Percentiles rank a stretch among this genome's conserved stretches.
phyloP scores from a whole-genome alignment of 192 early-diverging fungal genomes.

The Backusella macrospora region DNA sequence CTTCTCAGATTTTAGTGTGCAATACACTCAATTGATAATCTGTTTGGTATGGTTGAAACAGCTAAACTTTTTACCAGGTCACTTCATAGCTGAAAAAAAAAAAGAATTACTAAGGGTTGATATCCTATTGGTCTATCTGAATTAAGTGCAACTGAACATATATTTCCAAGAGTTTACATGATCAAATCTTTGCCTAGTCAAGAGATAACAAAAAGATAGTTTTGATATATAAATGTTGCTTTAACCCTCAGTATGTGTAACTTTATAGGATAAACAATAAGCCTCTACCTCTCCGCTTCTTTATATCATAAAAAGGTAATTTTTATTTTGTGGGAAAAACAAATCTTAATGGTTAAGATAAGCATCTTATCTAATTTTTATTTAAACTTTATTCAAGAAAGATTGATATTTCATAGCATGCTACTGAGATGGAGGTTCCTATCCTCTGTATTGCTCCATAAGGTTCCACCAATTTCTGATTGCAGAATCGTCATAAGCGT shows the following conservation, averaged over 20 bases:
- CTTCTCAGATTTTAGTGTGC: no score
- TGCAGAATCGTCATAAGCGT: constrained; percentile 33
- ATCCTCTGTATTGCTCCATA: constrained; percentile 33
- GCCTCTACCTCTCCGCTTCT: not conserved
- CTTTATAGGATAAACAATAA: not conserved
- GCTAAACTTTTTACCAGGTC: no score
- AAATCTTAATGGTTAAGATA: not conserved
- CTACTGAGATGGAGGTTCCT: not conserved
- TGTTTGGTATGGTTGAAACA: no score
- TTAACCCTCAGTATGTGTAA: not conserved
- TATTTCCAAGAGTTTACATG: not conserved
- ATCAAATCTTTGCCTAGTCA: no score
- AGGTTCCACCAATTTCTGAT: constrained; percentile 44
- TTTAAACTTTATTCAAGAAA: not conserved
- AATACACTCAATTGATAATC: no score
- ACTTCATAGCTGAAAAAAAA: no score
- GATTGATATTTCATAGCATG: not conserved
- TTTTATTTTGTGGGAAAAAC: not conserved
- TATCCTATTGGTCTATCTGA: not conserved
- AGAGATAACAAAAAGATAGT: no score
- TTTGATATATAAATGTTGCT: not conserved
- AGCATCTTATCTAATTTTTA: not conserved
- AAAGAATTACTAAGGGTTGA: not conserved
- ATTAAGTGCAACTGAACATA: not conserved
- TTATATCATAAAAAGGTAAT: not conserved